These are phyloP conservation scores for Aphanomyces euteiches DNA, from an alignment of 352 stramenopile species.

Conservation along the genomic window DNA sequence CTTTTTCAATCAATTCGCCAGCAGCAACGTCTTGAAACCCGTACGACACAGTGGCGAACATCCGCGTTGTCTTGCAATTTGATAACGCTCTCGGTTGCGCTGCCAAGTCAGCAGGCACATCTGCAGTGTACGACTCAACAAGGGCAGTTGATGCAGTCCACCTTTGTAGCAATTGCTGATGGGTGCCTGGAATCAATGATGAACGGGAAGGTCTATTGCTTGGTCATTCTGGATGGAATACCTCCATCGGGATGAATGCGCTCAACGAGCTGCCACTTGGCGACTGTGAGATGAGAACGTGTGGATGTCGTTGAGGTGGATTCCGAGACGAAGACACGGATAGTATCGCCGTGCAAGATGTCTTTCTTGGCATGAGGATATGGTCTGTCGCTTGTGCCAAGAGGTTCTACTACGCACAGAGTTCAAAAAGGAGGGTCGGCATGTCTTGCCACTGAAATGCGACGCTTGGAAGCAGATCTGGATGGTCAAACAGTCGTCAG, in stretches of 20 bases:
- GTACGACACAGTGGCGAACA: slow-evolving; percentile 22
- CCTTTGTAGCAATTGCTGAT: not conserved
- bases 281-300: not conserved
- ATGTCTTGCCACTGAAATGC: not conserved
- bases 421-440: not conserved
- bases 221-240: not conserved
- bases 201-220: not conserved
- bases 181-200: not conserved
- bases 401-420: not conserved
- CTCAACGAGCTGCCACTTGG: not conserved
- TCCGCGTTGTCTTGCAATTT: not conserved
- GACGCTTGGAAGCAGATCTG: slow-evolving; percentile 11
- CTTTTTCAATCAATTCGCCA: slow-evolving; percentile 28
- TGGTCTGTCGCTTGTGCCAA: not conserved
- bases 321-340: not conserved
- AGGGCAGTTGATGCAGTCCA: not conserved
- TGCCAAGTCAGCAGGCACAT: not conserved
- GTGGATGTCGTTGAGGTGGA: not conserved
- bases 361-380: slow-evolving; percentile 5
- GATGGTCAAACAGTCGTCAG: not conserved
- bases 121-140: not conserved
- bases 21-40: slow-evolving; percentile 30
- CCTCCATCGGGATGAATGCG: slow-evolving; percentile 12
- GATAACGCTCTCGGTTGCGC: not conserved
- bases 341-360: slow-evolving; percentile 15